Conservation (phyloP, 108 stramenopile species). For the Cyclostephanos tholiformis region DNA sequence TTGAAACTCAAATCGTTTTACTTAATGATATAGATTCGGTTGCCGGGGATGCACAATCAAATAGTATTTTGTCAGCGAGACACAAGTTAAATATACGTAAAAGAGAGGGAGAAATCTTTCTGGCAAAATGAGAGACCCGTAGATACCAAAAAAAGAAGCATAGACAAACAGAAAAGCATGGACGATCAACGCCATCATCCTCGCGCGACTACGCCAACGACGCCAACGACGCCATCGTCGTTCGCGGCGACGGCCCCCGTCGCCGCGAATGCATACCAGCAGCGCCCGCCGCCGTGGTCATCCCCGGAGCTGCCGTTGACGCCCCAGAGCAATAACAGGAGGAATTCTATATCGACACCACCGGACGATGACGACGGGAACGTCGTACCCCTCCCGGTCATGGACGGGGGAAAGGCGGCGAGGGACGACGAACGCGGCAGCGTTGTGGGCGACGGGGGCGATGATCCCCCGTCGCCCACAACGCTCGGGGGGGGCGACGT, state of each 20-base stretch:
- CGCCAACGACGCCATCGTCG: not conserved
- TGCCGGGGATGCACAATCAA: too few relatives aligned
- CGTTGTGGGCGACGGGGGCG: too few relatives aligned
- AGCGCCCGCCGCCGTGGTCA: not conserved
- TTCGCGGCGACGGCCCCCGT: not conserved
- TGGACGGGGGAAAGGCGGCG: not conserved
- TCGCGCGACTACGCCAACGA: too few relatives aligned
- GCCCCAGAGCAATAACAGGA: constrained; percentile 1
- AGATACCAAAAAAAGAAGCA: not conserved
- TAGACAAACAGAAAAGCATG: not conserved
- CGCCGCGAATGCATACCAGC: not conserved
- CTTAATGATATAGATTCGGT: too few relatives aligned
- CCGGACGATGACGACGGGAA: too few relatives aligned
- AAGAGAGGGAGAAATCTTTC: too few relatives aligned
- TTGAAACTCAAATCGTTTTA: too few relatives aligned
- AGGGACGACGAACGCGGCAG: not conserved
- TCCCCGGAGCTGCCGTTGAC: not conserved
- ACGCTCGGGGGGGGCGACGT: too few relatives aligned
- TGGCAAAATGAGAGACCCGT: too few relatives aligned
- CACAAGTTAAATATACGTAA: too few relatives aligned
- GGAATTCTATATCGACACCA: not conserved
- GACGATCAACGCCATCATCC: not conserved
- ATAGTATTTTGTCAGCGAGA: too few relatives aligned
- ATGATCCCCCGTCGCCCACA: too few relatives aligned
- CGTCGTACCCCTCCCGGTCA: not conserved